Percentiles rank a stretch among this genome's conserved stretches.
These are phyloP conservation scores for Psilocybe sp. DNA, from an alignment of 768 basidiomycete genomes.

Conservation along the genomic window DNA sequence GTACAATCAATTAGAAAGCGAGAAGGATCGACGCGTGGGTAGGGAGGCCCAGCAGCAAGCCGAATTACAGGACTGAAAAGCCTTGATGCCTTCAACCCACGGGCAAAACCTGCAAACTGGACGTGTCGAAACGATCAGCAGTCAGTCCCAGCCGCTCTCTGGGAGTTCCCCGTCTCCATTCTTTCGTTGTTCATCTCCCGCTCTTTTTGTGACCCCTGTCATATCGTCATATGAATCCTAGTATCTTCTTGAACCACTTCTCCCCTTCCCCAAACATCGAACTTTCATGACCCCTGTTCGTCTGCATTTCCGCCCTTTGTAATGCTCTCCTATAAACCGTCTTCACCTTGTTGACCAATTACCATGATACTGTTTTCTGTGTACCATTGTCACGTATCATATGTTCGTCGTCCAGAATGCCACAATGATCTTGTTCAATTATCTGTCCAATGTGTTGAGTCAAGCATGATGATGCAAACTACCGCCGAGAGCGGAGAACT, in stretches of 20 bases:
- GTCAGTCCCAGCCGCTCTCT: slow-evolving; percentile 7
- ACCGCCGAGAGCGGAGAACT: too few relatives aligned
- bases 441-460: too few relatives aligned
- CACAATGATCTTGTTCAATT: not conserved
- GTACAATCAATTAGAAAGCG: slow-evolving; percentile 95
- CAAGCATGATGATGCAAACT: too few relatives aligned
- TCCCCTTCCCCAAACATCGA: slow-evolving; percentile 12
- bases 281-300: slow-evolving; percentile 12
- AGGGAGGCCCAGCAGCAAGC: slow-evolving; percentile 79
- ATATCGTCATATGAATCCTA: not conserved
- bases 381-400: slow-evolving; percentile 17
- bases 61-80: slow-evolving; percentile 46
- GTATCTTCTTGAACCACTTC: slow-evolving; percentile 17
- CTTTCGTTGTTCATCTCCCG: slow-evolving; percentile 3
- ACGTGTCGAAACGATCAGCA: not conserved
- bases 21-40: slow-evolving; percentile 91
- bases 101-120: not conserved
- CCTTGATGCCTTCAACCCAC: too few relatives aligned
- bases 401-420: slow-evolving; percentile 19
- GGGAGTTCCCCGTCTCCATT: slow-evolving; percentile 4
- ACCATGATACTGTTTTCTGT: slow-evolving; percentile 19
- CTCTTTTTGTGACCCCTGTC: slow-evolving; percentile 7
- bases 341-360: slow-evolving; percentile 13
- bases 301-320: slow-evolving; percentile 13
- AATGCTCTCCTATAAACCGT: slow-evolving; percentile 11